Evolutionary conservation across 164 flowering plant genomes (phyloP), one percentile per base, ranked within the genome.

Genomic region (Stephania cephalantha): DNA sequence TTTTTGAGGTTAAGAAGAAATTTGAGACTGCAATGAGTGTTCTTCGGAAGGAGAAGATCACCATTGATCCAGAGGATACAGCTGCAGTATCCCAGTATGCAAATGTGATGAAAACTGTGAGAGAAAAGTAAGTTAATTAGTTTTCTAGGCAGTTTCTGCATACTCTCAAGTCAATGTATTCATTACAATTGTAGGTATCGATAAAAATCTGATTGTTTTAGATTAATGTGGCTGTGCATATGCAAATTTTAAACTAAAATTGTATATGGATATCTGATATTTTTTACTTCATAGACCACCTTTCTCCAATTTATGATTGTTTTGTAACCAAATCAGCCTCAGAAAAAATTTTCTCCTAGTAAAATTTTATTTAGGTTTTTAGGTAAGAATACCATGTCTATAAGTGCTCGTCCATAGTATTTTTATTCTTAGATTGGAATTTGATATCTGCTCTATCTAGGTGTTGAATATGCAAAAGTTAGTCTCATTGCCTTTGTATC

Each of bases 11-110:
- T 25, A 93, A 93, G 88, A 92, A 89, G 46, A 95, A 93, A 80
- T 93, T 90, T 83, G 97, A 93, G 87, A 88, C 89, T 44, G 99
- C 99, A 68, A 22, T 95, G 35, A 90, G 88, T 31, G 67, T 95
- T 11, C 84, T 95, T 30, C 80, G 86, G 72, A 86, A 89, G 85
- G 99, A 95, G 83, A 93, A 93, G 85, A 95, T 95, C 81, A 90
- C 95, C 76, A 92, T 95, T 20, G 97, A 80, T 74, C 99, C 98
- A 44, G 90, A 92, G 0, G 93, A 93, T 83, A 95, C 94, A 42
- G 91, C 97, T 81, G 98, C 98, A 58, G 99, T 95, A 17, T 25
- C 84, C 55, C 92, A 89, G 2, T 95, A 92, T 84, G 90, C 99
- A 31, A 91, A 87, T 42, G 97, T 95, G 78, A 90, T 95, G 99